These are phyloP conservation scores for Hericium erinaceus DNA, from an alignment of 768 basidiomycete genomes.

Conservation along the genomic window DNA sequence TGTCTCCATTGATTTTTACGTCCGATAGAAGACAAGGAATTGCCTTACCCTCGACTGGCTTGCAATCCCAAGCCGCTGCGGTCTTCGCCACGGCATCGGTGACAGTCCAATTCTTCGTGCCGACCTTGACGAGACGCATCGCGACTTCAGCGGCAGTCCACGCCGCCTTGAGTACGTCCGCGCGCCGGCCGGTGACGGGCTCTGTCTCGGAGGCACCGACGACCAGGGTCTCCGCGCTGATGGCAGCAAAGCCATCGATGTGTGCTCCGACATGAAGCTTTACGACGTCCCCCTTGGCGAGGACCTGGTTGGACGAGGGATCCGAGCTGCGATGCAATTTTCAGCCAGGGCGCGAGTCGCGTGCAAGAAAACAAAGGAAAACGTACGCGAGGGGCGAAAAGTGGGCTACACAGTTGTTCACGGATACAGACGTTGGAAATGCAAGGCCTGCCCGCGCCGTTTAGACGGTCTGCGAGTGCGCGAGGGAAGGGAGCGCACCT, in stretches of 20 bases:
- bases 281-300: constrained; percentile 85
- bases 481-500: constrained; percentile 37
- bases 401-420: constrained; percentile 93
- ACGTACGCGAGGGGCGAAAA: constrained; percentile 92
- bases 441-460: constrained; percentile 55
- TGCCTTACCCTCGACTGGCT: constrained; percentile 80
- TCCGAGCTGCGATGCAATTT: constrained; percentile 48
- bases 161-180: constrained; percentile 90
- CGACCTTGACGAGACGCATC: constrained; percentile 83
- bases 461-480: background rate
- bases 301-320: constrained; percentile 52
- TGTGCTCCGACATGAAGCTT: constrained; percentile 96
- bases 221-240: constrained; percentile 89
- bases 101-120: constrained; percentile 91
- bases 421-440: constrained; percentile 89
- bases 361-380: background rate
- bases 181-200: constrained; percentile 78
- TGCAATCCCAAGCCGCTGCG: constrained; percentile 69
- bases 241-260: constrained; percentile 93
- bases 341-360: constrained; percentile 5
- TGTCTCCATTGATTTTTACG: background rate
- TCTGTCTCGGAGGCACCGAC: constrained; percentile 66
- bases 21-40: background rate
- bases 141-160: constrained; percentile 89
- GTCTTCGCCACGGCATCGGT: constrained; percentile 78